These are phyloP conservation scores for Pisolithus tinctorius DNA, from an alignment of 768 basidiomycete species.

Conservation along the genomic window DNA sequence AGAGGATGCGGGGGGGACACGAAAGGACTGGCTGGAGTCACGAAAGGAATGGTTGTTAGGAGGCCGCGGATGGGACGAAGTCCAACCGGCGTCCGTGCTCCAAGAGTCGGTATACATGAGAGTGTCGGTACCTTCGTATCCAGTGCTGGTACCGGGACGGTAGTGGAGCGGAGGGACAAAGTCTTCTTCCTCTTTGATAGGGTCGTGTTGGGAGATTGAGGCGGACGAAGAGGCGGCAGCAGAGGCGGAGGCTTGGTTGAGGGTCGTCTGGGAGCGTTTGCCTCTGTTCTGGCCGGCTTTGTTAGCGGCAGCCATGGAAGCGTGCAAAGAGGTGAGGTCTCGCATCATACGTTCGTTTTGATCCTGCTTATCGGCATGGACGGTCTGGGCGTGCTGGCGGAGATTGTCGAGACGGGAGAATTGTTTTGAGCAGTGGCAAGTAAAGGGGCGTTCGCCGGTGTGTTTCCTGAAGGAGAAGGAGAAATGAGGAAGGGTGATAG, in stretches of 20 bases:
- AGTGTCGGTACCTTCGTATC: slow-evolving; percentile 51
- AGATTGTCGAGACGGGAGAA: slow-evolving; percentile 96
- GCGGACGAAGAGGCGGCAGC: slow-evolving; percentile 11
- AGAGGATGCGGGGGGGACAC: slow-evolving; percentile 45
- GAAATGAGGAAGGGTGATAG: slow-evolving; percentile 12
- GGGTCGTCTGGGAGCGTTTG: slow-evolving; percentile 30
- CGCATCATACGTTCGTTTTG: slow-evolving; percentile 91
- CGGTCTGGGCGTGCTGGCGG: slow-evolving; percentile 94
- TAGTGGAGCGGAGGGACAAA: slow-evolving; percentile 31
- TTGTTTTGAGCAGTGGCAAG: slow-evolving; percentile 92
- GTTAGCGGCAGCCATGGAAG: slow-evolving; percentile 60
- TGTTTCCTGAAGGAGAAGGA: slow-evolving; percentile 68
- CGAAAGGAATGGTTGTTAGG: slow-evolving; percentile 63
- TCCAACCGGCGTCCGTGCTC: slow-evolving; percentile 30
- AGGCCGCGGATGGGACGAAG: slow-evolving; percentile 25
- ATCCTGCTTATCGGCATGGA: slow-evolving; percentile 90
- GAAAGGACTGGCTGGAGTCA: slow-evolving; percentile 79
- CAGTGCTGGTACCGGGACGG: slow-evolving; percentile 68
- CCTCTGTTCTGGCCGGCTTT: slow-evolving; percentile 32
- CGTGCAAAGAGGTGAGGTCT: slow-evolving; percentile 77
- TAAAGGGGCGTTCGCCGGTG: slow-evolving; percentile 94
- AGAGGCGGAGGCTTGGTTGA: slow-evolving; percentile 10
- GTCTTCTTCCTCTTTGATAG: slow-evolving; percentile 42
- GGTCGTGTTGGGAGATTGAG: slow-evolving; percentile 19
- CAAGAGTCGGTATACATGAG: slow-evolving; percentile 29